phyloP scores from a whole-genome alignment of 192 early-diverging fungal species.

The Phycomyces blakesleeanus region DNA sequence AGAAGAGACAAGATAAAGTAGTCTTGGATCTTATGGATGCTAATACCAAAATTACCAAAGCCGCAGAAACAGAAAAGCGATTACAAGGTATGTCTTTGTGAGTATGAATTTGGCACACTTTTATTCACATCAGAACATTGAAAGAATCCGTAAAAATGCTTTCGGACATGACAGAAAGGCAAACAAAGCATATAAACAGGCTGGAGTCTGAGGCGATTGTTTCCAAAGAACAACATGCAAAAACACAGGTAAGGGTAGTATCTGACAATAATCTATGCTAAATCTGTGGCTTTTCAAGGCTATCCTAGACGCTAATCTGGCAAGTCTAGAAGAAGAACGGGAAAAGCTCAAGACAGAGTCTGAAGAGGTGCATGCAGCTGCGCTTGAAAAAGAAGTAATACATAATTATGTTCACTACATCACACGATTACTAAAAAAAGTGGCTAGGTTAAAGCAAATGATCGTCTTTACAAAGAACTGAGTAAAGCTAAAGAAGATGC shows the following conservation, averaged over 20 bases:
- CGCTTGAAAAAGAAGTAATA: slow-evolving; percentile 43
- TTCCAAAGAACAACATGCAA: slow-evolving; percentile 6
- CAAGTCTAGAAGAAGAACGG: slow-evolving; percentile 17
- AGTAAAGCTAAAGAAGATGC: slow-evolving; percentile 27
- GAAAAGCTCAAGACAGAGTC: slow-evolving; percentile 24
- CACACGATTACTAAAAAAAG: background rate
- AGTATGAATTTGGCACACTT: background rate
- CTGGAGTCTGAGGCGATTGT: slow-evolving; percentile 15
- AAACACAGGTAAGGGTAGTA: slow-evolving; percentile 2
- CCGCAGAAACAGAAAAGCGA: slow-evolving; percentile 40
- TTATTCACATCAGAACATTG: background rate
- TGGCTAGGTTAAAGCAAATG: slow-evolving; percentile 34
- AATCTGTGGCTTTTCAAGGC: slow-evolving; percentile 5
- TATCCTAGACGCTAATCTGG: background rate
- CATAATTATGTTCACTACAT: background rate
- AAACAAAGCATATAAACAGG: slow-evolving; percentile 29
- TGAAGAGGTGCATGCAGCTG: slow-evolving; percentile 35
- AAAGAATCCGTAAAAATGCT: slow-evolving; percentile 25
- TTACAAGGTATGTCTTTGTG: slow-evolving; percentile 7
- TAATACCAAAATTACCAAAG: slow-evolving; percentile 36
- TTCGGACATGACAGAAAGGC: slow-evolving; percentile 23
- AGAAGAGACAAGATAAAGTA: slow-evolving; percentile 50
- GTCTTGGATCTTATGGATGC: slow-evolving; percentile 45
- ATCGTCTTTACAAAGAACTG: slow-evolving; percentile 40
- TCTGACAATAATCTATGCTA: background rate